These are phyloP conservation scores for Tinospora cordifolia DNA, from an alignment of 164 flowering plant species.

Conservation along the genomic window DNA sequence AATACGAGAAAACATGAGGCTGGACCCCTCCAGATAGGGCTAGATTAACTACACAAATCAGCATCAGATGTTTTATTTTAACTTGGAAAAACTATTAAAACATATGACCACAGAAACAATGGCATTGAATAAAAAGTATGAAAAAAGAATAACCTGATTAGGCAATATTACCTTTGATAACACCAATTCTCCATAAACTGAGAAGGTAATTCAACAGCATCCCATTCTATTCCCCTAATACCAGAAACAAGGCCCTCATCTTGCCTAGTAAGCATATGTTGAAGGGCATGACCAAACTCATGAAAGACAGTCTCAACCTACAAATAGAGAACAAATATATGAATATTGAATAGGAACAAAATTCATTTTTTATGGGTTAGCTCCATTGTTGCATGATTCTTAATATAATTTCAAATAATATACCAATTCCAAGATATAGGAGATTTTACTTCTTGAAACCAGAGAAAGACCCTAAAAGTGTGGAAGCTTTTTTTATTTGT, in stretches of 20 bases:
- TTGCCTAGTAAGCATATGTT: slow-evolving; percentile 94
- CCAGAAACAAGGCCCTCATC: slow-evolving; percentile 97
- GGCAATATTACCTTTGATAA: slow-evolving; percentile 63
- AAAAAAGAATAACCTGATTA: not conserved
- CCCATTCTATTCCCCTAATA: slow-evolving; percentile 90
- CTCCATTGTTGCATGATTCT: not conserved
- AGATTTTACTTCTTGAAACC: no score
- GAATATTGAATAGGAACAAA: not conserved
- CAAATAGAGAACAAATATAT: slow-evolving; percentile 10
- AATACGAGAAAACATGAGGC: not conserved
- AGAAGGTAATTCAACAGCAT: slow-evolving; percentile 96
- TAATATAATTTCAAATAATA: no score
- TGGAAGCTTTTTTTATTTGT: no score
- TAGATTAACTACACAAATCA: no score
- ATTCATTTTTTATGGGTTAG: not conserved
- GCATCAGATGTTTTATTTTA: not conserved
- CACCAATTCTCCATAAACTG: slow-evolving; percentile 99
- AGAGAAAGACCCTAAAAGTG: no score
- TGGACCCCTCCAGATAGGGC: not conserved
- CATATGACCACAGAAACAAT: not conserved
- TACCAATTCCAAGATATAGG: no score
- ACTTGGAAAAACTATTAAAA: not conserved
- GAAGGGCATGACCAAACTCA: slow-evolving; percentile 99
- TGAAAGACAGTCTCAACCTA: slow-evolving; percentile 99
- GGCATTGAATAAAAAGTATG: not conserved